phyloP scores from a whole-genome alignment of 139 green algal species.

The Tetraselmis striata region DNA sequence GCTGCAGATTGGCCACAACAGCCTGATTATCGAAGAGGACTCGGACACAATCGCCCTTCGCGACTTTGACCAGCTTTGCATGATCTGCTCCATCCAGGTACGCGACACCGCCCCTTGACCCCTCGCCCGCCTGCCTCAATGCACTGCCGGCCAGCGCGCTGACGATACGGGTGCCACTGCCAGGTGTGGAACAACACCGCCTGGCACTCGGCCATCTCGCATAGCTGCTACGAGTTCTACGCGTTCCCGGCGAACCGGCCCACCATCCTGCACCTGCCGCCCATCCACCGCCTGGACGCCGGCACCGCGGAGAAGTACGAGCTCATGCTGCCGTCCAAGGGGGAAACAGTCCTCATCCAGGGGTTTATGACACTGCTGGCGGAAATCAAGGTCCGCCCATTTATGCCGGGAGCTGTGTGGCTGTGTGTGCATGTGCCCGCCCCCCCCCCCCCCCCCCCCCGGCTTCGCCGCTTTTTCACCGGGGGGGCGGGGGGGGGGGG shows the following conservation, averaged over 20 bases:
- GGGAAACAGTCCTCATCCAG: not conserved
- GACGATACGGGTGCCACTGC: no score
- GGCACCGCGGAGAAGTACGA: not conserved
- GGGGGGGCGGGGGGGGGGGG: no score
- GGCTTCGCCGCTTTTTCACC: no score
- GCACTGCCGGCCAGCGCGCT: no score
- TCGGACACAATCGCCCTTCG: not conserved
- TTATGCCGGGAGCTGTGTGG: no score
- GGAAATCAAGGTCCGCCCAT: not conserved
- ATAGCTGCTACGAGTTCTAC: conserved; percentile 1
- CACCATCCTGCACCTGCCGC: not conserved
- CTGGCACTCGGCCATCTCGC: not conserved
- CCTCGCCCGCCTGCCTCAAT: no score
- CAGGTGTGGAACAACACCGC: not conserved
- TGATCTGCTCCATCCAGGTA: not conserved
- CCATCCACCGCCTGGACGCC: not conserved
- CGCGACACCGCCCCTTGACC: not conserved
- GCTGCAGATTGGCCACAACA: not conserved
- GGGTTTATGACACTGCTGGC: not conserved
- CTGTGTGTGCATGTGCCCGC: no score
- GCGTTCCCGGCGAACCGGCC: not conserved
- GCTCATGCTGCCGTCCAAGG: conserved; percentile 1
- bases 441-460: no score
- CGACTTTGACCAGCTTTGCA: not conserved
- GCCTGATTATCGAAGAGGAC: not conserved